Evolutionary conservation across 2,329 filamentous ascomycete species (phyloP).

Genomic region (Diaporthe aspalathi): DNA sequence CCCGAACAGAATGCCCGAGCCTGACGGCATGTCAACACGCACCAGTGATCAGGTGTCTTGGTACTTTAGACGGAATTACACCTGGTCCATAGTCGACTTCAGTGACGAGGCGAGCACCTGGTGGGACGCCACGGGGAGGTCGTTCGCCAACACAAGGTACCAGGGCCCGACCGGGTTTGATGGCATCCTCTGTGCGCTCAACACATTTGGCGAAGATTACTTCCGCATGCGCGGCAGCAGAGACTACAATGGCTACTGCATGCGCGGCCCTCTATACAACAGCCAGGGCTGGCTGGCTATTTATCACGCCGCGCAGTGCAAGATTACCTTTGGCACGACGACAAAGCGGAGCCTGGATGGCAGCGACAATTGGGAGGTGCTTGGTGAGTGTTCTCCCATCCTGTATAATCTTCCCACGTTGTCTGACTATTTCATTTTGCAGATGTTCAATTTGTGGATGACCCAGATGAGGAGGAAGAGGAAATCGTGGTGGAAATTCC

Average conservation of each 20-base stretch:
- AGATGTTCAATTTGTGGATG: too few species aligned
- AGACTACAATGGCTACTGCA: background rate
- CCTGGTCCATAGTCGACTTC: background rate
- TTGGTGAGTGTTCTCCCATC: background rate
- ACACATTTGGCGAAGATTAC: background rate
- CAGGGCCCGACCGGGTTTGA: background rate
- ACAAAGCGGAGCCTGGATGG: background rate
- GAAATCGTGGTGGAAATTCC: too few species aligned
- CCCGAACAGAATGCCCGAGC: background rate
- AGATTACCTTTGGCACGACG: background rate
- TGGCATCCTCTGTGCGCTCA: background rate
- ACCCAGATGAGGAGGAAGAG: too few species aligned
- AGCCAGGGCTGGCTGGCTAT: background rate
- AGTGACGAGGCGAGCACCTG: background rate
- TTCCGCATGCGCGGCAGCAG: background rate
- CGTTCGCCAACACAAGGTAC: conserved; percentile 1
- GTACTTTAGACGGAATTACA: background rate
- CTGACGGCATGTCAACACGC: background rate
- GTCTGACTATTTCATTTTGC: too few species aligned
- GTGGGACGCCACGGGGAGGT: conserved; percentile 5
- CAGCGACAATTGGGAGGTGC: background rate
- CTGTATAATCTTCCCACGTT: too few species aligned
- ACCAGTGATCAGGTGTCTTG: background rate
- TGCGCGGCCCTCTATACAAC: background rate
- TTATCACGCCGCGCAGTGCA: background rate